phyloP scores from a whole-genome alignment of 306 rosid genomes.

The Citrullus colocynthis region DNA sequence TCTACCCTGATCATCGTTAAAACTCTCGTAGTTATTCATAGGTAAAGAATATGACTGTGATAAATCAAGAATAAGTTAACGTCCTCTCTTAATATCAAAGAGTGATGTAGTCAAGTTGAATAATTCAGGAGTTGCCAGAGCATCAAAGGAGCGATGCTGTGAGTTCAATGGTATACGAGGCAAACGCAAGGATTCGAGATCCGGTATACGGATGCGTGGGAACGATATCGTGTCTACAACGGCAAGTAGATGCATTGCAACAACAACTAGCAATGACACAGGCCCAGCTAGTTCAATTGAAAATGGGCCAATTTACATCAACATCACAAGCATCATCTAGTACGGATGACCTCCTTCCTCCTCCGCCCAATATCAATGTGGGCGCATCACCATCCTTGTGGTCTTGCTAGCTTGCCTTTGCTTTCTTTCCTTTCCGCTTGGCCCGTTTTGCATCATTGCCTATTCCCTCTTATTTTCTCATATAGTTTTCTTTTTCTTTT shows the following conservation, averaged over 20 bases:
- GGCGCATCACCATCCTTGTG: not conserved
- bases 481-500: too few relatives aligned
- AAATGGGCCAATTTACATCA: slow-evolving; percentile 12
- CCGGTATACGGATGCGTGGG: slow-evolving; percentile 94
- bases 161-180: slow-evolving; percentile 91
- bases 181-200: slow-evolving; percentile 75
- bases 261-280: slow-evolving; percentile 64
- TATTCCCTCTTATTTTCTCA: too few relatives aligned
- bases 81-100: too few relatives aligned
- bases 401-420: not conserved
- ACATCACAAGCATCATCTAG: not conserved
- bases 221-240: slow-evolving; percentile 76
- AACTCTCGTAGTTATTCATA: too few relatives aligned
- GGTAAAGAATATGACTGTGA: too few relatives aligned
- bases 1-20: too few relatives aligned
- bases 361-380: not conserved
- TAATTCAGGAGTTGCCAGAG: slow-evolving; percentile 57
- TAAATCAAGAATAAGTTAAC: too few relatives aligned
- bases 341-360: not conserved
- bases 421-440: not conserved
- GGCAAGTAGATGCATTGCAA: slow-evolving; percentile 64
- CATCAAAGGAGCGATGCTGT: slow-evolving; percentile 81
- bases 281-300: slow-evolving; percentile 73
- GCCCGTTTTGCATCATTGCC: not conserved
- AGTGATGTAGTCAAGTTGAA: too few relatives aligned